Base-by-base conservation (phyloP, 257 asterid species). In the Eustoma russellianum region DNA sequence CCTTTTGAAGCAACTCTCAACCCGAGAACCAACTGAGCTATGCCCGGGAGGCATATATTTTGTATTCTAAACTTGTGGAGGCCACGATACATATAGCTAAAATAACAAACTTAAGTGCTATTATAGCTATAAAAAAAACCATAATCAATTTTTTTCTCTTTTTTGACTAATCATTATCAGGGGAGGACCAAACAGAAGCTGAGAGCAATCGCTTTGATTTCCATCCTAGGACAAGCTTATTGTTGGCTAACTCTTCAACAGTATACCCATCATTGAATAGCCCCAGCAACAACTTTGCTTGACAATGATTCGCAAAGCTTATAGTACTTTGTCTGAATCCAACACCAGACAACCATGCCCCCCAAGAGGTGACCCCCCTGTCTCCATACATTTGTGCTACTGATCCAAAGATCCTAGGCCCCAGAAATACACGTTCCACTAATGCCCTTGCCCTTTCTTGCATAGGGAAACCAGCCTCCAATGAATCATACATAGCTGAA, bases 381-480 rank as follows among this genome's bases (percentile, higher is more conserved):
- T 63, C 75, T 11, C 74, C 48, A 57, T 81, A 83, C 3, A 73
- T 72, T 5, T 80, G 85, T 13, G 74, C 80, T 48, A 87, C 34
- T 0, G 94, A 73, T 46, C 80, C 78, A 0, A 70, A n/a, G 40
- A 87, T 87, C 3, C 71, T 55, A 0, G 94, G 94, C 6, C 94
- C 87, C 9, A 87, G 18, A 16, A 81, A 83, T 0, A 87, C 83
- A 5, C 85, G 76, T 38, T 83, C 96, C 9, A 87, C 94, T 0
- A 87, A 57, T 2, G 78, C 76, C 16, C 92, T 59, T 0, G 93
- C 83, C 2, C 74, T 70, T 4, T 77, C 61, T 48, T 87, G 96
- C 77, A 81, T 71, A 0, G 96, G 96, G 15, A 87, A 87, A 7
- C 94, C 96, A 0, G 89, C 89, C 62, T 87, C 96, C 0, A 83